These are phyloP conservation scores for Stevia rebaudiana DNA, from an alignment of 140 eudicot genomes.

Conservation along the genomic window DNA sequence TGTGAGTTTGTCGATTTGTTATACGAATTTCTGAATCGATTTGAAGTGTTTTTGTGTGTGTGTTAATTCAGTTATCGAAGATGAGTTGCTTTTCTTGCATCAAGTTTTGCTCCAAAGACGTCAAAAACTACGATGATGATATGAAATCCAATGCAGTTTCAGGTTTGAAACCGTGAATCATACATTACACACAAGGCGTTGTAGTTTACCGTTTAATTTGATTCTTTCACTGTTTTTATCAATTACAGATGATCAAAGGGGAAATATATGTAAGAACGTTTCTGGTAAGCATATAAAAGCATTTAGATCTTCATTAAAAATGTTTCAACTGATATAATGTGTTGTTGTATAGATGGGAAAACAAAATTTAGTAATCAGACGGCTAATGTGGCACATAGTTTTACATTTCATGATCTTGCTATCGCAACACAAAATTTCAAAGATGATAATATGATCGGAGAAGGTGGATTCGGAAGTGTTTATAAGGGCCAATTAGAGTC, in stretches of 20 bases:
- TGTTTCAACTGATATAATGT: neutral
- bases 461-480: slow-evolving; percentile 92
- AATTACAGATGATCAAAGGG: slow-evolving; percentile 21
- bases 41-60: slow-evolving; percentile 3
- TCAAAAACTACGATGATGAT: slow-evolving; percentile 24
- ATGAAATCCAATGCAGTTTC: slow-evolving; percentile 3
- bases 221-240: neutral
- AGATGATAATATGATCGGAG: slow-evolving; percentile 70
- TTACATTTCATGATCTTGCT: slow-evolving; percentile 71
- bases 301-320: neutral
- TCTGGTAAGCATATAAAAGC: slow-evolving; percentile 13
- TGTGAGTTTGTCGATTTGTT: slow-evolving; percentile 10
- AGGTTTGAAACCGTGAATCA: slow-evolving; percentile 14
- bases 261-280: slow-evolving; percentile 19
- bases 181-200: neutral
- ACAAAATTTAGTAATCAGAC: slow-evolving; percentile 23
- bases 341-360: slow-evolving; percentile 37
- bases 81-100: slow-evolving; percentile 31
- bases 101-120: slow-evolving; percentile 26
- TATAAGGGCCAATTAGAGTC: slow-evolving; percentile 71
- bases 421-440: slow-evolving; percentile 68
- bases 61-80: neutral
- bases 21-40: neutral
- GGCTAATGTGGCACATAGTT: slow-evolving; percentile 49
- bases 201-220: neutral